Conservation (phyloP, 2,329 filamentous ascomycete genomes). For the Akanthomyces muscarius region DNA sequence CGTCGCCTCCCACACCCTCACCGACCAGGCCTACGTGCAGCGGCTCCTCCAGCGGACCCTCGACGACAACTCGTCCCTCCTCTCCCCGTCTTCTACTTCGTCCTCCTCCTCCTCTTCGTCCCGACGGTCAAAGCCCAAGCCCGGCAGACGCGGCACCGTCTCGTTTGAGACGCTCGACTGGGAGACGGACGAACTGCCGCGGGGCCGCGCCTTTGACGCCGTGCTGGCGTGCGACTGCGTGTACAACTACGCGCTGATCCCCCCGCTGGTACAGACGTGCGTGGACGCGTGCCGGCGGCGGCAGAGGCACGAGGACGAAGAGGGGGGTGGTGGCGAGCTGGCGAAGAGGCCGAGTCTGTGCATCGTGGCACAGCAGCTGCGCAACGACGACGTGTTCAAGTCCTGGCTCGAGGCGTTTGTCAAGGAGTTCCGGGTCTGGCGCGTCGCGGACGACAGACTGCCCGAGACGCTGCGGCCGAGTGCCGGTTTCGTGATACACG, state of each 20-base stretch:
- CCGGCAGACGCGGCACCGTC: slow-evolving; percentile 37
- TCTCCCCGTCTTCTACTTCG: background rate
- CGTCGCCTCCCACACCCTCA: slow-evolving; percentile 67
- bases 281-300: slow-evolving; percentile 66
- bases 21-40: slow-evolving; percentile 83
- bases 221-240: slow-evolving; percentile 90
- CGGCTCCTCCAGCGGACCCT: slow-evolving; percentile 75
- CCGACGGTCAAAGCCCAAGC: background rate
- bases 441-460: slow-evolving; percentile 62
- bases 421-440: slow-evolving; percentile 67
- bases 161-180: slow-evolving; percentile 70
- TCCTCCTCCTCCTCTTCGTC: background rate
- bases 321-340: background rate
- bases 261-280: slow-evolving; percentile 78
- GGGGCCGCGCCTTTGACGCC: slow-evolving; percentile 58
- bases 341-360: slow-evolving; percentile 48
- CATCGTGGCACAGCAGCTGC: slow-evolving; percentile 83
- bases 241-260: slow-evolving; percentile 84
- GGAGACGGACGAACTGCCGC: slow-evolving; percentile 62
- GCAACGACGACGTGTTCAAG: slow-evolving; percentile 80
- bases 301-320: slow-evolving; percentile 17
- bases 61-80: slow-evolving; percentile 47
- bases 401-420: slow-evolving; percentile 70
- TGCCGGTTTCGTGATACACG: slow-evolving; percentile 77
- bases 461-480: slow-evolving; percentile 55